Conservation (phyloP, 2,329 filamentous ascomycete species). For the Apiospora malaysiana region DNA sequence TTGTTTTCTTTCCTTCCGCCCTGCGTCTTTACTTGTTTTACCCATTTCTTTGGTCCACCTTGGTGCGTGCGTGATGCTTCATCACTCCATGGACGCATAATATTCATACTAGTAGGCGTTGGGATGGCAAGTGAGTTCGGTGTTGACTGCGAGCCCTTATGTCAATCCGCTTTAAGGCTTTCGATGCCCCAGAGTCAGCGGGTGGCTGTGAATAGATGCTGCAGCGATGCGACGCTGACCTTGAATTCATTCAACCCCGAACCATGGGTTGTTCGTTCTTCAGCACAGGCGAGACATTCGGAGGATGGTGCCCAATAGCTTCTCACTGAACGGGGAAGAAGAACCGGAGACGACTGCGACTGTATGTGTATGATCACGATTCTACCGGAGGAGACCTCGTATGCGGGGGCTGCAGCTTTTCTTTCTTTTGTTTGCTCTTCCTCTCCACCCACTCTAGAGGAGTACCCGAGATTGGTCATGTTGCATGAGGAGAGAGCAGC, state of each 20-base stretch:
- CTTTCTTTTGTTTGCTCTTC: not conserved
- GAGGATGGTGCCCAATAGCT: not conserved
- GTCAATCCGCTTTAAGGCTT: not conserved
- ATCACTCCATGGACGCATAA: no score
- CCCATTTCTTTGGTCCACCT: not conserved
- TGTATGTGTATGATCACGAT: slow-evolving; percentile 13
- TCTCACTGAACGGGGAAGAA: slow-evolving; percentile 12
- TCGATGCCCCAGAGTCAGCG: not conserved
- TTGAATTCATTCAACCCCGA: not conserved
- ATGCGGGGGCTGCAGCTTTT: slow-evolving; percentile 8
- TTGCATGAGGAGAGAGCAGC: not conserved
- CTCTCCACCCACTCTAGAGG: not conserved
- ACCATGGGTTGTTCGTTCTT: not conserved
- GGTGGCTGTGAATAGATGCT: not conserved
- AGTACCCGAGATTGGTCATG: not conserved
- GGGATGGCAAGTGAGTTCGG: not conserved
- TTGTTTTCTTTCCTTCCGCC: not conserved
- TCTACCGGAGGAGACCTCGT: slow-evolving; percentile 13
- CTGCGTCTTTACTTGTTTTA: not conserved
- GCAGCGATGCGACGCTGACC: not conserved
- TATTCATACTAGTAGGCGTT: not conserved
- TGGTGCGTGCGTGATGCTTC: no score
- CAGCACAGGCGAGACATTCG: not conserved
- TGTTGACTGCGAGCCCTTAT: not conserved
- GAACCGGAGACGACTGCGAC: not conserved